Evolutionary conservation across 2,329 filamentous ascomycete species (phyloP), one percentile per base, ranked within the genome.

Genomic region (Nemania sp.): DNA sequence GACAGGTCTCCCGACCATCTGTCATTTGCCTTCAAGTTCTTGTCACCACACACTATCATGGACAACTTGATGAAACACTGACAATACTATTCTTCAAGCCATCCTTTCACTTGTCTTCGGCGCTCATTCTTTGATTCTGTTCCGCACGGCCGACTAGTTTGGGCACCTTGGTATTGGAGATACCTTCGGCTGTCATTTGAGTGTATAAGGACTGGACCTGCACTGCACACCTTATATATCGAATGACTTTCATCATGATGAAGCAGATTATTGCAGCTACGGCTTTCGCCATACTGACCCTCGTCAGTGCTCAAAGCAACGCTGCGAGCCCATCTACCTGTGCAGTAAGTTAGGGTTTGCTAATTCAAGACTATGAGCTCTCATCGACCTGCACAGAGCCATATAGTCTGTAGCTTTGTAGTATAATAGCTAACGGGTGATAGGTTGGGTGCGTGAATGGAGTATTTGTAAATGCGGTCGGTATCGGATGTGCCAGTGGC

Each of bases 391-490:
- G 12, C 36, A 20, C 19, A 3, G 8, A 19, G 17, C 8, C 3
- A 40, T 31, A 14, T 6, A 6, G 6, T 20, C 20, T 20, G 11
- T 14, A 23, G 9, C 33, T 5, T 8, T 19, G 22, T 19, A 14
- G 1, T 6, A 34, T 9, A 12, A 41, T 20, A 7, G 48, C 55
- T 26, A 39, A 61, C 66, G 39, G 66, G 44, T 23, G 3, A 24
- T 47, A 68, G 65, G 56, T 57, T 7, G 61, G 62, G n/a, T 68
- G 66, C 49, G 62, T 68, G 44, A 60, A 47, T 52, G 65, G 64
- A 15, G 64, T 65, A 28, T 62, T 65, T 23, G 36, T 51, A 5
- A 62, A 64, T 42, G 51, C 55, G 2, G 51, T 37, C 6, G 43
- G 30, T 9, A 51, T 69, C 9, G 64, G 64, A 23, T 71, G 69